Evolutionary conservation across 140 eudicot genomes (phyloP).

Genomic region (Flaveria floridana): DNA sequence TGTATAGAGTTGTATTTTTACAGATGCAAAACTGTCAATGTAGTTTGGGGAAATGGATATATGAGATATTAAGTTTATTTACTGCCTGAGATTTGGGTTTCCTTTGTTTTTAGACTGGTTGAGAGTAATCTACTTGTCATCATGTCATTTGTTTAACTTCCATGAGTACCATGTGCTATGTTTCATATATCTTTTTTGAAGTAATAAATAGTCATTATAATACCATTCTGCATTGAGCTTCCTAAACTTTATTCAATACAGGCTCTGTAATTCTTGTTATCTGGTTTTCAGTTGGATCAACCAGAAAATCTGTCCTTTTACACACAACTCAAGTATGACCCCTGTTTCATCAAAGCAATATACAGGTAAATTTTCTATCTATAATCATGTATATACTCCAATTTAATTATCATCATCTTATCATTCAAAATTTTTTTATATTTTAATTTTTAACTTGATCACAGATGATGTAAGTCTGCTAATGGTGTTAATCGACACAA

Average conservation of each 20-base stretch:
- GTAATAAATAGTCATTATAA: background rate
- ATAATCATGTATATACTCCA: background rate
- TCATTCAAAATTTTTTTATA: background rate
- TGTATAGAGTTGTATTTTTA: background rate
- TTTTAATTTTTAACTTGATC: background rate
- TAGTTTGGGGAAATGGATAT: background rate
- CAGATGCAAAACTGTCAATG: background rate
- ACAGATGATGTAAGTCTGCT: conserved; percentile 89
- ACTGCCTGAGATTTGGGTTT: background rate
- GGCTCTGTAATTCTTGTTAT: background rate
- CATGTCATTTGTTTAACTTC: background rate
- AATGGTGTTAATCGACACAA: conserved; percentile 79
- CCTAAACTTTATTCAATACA: too few species aligned
- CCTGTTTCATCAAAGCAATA: conserved; percentile 74
- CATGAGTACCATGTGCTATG: background rate
- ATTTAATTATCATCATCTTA: background rate
- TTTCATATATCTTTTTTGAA: background rate
- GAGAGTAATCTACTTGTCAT: background rate
- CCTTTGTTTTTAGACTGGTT: background rate
- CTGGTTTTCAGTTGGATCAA: conserved; percentile 30
- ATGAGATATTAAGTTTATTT: background rate
- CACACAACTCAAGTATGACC: conserved; percentile 44
- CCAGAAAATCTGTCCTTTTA: background rate
- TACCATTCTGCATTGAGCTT: too few species aligned
- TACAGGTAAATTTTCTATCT: conserved; percentile 43